phyloP scores from a whole-genome alignment of 129 eudicot genomes.

The sunflower (Helianthus annuus) region DNA sequence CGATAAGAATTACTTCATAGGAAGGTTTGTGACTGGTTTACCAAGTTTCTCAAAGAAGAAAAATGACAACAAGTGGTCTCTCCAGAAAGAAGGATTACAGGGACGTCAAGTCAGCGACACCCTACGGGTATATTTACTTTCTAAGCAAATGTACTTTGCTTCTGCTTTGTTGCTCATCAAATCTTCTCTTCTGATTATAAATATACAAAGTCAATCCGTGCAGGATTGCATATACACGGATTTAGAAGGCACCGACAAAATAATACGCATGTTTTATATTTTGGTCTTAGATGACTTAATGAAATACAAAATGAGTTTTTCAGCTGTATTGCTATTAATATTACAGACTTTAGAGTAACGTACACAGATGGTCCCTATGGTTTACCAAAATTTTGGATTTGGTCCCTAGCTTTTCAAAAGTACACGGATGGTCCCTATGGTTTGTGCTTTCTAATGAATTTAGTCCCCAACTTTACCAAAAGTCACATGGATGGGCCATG shows the following conservation, averaged over 20 bases:
- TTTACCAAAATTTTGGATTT: too few species aligned
- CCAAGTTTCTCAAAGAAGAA: conserved; percentile 90
- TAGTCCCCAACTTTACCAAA: too few species aligned
- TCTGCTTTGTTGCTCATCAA: conserved; percentile 6
- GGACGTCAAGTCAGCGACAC: conserved; percentile 87
- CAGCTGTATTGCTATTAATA: neutral
- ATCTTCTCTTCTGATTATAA: conserved; percentile 14
- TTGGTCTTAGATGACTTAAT: conserved; percentile 3
- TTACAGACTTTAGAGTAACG: neutral
- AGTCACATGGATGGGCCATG: too few species aligned
- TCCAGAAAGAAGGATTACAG: conserved; percentile 90
- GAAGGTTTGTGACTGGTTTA: conserved; percentile 80
- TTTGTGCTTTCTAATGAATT: too few species aligned
- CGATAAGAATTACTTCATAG: conserved; percentile 88
- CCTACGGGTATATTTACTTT: conserved; percentile 54
- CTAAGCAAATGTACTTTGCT: conserved; percentile 1
- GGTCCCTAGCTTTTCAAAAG: too few species aligned
- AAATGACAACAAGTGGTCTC: conserved; percentile 83
- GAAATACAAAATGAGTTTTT: conserved; percentile 20
- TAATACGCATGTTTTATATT: conserved; percentile 14
- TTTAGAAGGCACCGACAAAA: conserved; percentile 16
- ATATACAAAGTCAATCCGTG: conserved; percentile 3
- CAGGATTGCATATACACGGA: conserved; percentile 9
- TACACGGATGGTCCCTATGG: too few species aligned
- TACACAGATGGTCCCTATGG: too few species aligned